Conservation (phyloP, 2,329 filamentous ascomycete genomes). For the Epichloe gansuensis region DNA sequence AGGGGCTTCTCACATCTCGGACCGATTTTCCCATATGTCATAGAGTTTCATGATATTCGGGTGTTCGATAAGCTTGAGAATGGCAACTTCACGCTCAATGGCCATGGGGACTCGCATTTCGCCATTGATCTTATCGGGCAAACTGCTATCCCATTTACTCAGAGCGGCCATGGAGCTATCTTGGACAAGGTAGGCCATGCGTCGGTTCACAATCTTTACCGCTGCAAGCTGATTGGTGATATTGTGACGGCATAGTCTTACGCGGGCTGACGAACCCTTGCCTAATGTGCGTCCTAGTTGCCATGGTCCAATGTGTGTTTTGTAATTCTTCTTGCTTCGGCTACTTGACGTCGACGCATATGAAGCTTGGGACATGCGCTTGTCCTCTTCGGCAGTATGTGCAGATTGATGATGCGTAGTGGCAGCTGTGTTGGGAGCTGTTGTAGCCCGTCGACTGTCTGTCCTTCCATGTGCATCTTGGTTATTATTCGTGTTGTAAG, state of each 20-base stretch:
- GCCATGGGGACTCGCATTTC: constrained; percentile 68
- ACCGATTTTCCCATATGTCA: constrained; percentile 95
- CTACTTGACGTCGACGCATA: constrained; percentile 28
- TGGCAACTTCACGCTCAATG: constrained; percentile 88
- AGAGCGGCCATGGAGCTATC: constrained; percentile 77
- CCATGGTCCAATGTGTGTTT: constrained; percentile 86
- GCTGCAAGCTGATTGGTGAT: constrained; percentile 71
- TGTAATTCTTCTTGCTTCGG: constrained; percentile 32
- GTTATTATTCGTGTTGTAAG: constrained; percentile 4
- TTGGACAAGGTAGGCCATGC: constrained; percentile 64
- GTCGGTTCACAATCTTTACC: constrained; percentile 89
- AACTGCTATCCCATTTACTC: constrained; percentile 54
- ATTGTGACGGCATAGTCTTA: constrained; percentile 71
- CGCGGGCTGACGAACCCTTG: constrained; percentile 77
- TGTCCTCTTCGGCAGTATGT: constrained; percentile 20
- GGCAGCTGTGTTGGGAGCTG: background rate
- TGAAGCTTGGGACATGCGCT: constrained; percentile 28
- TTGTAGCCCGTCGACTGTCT: background rate
- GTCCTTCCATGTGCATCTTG: constrained; percentile 3
- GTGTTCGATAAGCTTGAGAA: constrained; percentile 93
- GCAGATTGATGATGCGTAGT: constrained; percentile 12
- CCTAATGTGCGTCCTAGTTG: constrained; percentile 80
- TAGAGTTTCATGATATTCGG: constrained; percentile 88
- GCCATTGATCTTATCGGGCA: constrained; percentile 42
- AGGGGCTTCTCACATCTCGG: constrained; percentile 64